Evolutionary conservation across 2,329 filamentous ascomycete genomes (phyloP), one percentile per base, ranked within the genome.

Genomic region (Bipolaris gigantea): DNA sequence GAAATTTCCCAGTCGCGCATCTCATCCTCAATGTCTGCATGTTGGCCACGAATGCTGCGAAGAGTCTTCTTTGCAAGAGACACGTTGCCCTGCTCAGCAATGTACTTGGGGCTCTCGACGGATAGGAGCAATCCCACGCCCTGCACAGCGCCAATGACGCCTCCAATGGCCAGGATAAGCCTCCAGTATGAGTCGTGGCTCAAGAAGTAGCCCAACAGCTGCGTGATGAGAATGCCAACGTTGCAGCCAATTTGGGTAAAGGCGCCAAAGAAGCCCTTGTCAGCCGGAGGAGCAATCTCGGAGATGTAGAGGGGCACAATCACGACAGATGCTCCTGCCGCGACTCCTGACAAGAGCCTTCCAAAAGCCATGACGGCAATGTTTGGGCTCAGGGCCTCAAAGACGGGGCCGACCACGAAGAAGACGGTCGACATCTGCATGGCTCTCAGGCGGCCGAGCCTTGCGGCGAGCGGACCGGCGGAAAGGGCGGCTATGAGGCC

Each of bases 231-330:
- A 48, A 99, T 97, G 51, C 94, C 94, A 21, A 92, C 79, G 68
- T 97, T 97, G 79, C 92, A 92, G 75, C 92, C 92, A 68, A 97
- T 87, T 72, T 99, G 93, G 0, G 94, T 97, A 75, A 95, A 88
- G 33, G 81, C 80, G 10, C 85, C 85, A 64, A 96, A 97, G 59
- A 96, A 85, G 5, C 92, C 92, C 50, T 87, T 85, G 61, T 88
- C 83, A 15, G 70, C 71, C 1, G 75, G 75, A 35, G 93, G 94
- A 0, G 92, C 88, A 23, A 97, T 84, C 75, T 99, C 94, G 41
- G 91, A 92, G 63, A 99, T 91, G 78, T 96, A 99, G 18, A 99
- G 84, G 0, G 94, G 94, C 2, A 95, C 92, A 33, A 97, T 90
- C 18, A 99, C 94, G 2, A 94, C 93, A 1, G 92, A 85, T 2